Evolutionary conservation across 768 basidiomycete species (phyloP).

Genomic region (Rhodocollybia butyracea): DNA sequence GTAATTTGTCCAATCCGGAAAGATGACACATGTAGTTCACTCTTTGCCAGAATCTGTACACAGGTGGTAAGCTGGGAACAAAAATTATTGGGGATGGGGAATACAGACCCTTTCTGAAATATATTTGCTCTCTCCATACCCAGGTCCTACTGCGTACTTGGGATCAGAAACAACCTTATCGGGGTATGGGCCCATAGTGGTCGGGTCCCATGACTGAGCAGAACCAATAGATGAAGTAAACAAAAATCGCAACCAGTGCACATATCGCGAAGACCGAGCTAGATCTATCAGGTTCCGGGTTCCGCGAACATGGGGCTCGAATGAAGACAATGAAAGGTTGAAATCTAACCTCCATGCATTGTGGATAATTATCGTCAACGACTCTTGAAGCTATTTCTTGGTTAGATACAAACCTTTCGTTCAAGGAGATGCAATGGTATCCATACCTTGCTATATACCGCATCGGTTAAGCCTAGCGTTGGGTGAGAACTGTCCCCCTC

Average conservation of each 20-base stretch:
- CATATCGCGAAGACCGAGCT: conserved; percentile 15
- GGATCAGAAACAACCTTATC: conserved; percentile 30
- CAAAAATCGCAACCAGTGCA: conserved; percentile 24
- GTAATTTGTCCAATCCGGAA: conserved; percentile 46
- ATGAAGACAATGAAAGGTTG: conserved; percentile 45
- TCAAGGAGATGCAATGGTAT: conserved; percentile 4
- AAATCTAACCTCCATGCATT: conserved; percentile 33
- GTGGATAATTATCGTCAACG: conserved; percentile 35
- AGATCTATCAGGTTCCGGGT: conserved; percentile 45
- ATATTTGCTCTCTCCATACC: conserved; percentile 49
- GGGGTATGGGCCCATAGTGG: conserved; percentile 26
- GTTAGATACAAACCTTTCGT: neutral
- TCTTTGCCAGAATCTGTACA: conserved; percentile 35
- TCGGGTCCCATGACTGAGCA: conserved; percentile 25
- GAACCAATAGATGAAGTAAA: conserved; percentile 41
- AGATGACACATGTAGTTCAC: conserved; percentile 31
- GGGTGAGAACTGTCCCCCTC: conserved; percentile 28
- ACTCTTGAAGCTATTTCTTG: conserved; percentile 19
- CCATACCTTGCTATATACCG: conserved; percentile 19
- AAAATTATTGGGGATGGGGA: too few relatives aligned
- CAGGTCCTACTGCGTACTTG: conserved; percentile 31
- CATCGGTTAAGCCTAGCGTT: conserved; percentile 16
- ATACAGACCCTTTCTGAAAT: conserved; percentile 32
- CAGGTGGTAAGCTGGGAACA: too few relatives aligned
- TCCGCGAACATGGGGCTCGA: conserved; percentile 45